Conservation (phyloP, 257 asterid species). For the Rauvolfia tetraphylla region DNA sequence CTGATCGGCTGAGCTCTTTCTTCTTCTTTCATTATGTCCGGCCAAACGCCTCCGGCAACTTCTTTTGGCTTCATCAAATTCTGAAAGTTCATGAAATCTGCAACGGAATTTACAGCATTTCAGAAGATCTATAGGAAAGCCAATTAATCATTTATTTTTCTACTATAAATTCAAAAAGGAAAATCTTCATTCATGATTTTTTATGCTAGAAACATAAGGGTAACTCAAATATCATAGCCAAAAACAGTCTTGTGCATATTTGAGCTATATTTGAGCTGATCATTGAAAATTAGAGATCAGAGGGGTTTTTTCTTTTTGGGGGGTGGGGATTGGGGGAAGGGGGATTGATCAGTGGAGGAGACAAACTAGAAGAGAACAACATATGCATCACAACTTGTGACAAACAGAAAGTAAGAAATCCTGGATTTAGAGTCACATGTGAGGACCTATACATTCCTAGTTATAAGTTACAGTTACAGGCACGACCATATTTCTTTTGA, state of each 20-base stretch:
- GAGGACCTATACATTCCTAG: not conserved
- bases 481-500: no score
- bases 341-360: no score
- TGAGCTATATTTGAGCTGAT: not conserved
- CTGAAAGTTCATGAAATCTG: slow-evolving; percentile 36
- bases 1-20: slow-evolving; percentile 41
- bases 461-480: no score
- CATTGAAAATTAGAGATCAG: not conserved
- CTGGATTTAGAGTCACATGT: not conserved
- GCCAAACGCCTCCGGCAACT: slow-evolving; percentile 42
- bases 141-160: not conserved
- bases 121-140: not conserved
- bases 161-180: no score
- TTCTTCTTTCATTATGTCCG: slow-evolving; percentile 67
- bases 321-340: no score
- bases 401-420: not conserved
- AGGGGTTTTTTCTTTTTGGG: rapidly evolving
- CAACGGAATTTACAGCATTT: not conserved
- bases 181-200: not conserved
- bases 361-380: not conserved
- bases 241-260: no score
- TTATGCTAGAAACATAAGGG: not conserved
- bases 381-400: not conserved
- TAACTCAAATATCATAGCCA: not conserved
- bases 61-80: slow-evolving; percentile 36